phyloP scores from a whole-genome alignment of 129 eudicot genomes.

The Chrysanthemum lavandulifolium region DNA sequence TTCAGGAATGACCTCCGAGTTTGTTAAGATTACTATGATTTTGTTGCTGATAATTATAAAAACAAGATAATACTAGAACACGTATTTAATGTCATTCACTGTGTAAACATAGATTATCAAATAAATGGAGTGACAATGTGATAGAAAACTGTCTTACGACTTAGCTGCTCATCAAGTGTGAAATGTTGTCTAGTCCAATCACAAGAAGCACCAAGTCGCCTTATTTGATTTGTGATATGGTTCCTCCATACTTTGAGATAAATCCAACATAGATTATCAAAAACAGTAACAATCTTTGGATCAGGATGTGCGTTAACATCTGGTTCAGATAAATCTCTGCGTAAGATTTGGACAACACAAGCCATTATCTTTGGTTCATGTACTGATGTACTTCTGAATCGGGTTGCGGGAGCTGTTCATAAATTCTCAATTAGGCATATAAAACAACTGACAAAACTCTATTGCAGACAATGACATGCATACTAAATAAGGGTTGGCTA shows the following conservation, averaged over 20 bases:
- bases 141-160: conserved; percentile 72
- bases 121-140: conserved; percentile 26
- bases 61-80: not conserved
- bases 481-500: too few species aligned
- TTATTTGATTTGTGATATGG: conserved; percentile 86
- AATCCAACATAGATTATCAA: conserved; percentile 3
- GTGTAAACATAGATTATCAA: conserved; percentile 8
- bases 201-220: conserved; percentile 98
- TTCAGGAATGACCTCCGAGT: not conserved
- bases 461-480: too few species aligned
- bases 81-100: conserved; percentile 8
- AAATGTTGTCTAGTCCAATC: conserved; percentile 97
- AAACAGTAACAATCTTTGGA: too few species aligned
- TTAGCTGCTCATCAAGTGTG: conserved; percentile 94
- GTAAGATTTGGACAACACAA: too few species aligned
- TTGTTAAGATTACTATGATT: conserved; percentile 2
- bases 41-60: not conserved
- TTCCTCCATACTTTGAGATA: conserved; percentile 81
- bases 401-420: too few species aligned
- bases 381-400: too few species aligned
- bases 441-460: too few species aligned
- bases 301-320: too few species aligned
- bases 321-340: too few species aligned
- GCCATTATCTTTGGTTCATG: too few species aligned
- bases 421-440: too few species aligned